These are phyloP conservation scores for Melampsora americana DNA, from an alignment of 1,284 basidiomycete species.

Conservation along the genomic window DNA sequence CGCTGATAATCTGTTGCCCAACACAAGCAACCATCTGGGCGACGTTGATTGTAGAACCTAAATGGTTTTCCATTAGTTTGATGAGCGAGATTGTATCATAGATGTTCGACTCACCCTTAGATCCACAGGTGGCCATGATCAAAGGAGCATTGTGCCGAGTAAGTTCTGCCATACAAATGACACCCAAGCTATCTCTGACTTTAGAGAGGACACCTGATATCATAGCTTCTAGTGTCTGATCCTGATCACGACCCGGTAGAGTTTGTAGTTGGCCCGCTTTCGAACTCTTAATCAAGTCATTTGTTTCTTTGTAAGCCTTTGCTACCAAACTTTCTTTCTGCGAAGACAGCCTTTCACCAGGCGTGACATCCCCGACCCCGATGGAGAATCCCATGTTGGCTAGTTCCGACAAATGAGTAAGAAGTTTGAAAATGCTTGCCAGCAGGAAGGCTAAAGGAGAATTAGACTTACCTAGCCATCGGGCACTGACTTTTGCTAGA, in stretches of 20 bases:
- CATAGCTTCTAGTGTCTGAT: constrained; percentile 91
- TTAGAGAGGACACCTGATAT: constrained; percentile 90
- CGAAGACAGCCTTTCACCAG: constrained; percentile 73
- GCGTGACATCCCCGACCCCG: constrained; percentile 98
- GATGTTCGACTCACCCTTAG: constrained; percentile 63
- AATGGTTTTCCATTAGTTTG: neutral
- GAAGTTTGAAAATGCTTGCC: neutral
- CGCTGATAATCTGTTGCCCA: constrained; percentile 97
- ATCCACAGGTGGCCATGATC: constrained; percentile 99
- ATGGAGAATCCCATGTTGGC: constrained; percentile 97
- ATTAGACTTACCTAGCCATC: constrained; percentile 72
- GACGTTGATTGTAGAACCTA: constrained; percentile 92
- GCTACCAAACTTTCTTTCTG: constrained; percentile 86
- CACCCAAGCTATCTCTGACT: constrained; percentile 92
- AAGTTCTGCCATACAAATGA: constrained; percentile 96
- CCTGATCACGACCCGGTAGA: constrained; percentile 92
- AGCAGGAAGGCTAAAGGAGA: constrained; percentile 9
- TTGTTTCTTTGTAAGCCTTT: constrained; percentile 81
- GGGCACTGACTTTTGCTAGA: constrained; percentile 88
- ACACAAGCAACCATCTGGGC: constrained; percentile 99
- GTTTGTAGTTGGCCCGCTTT: constrained; percentile 92
- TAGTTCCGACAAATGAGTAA: constrained; percentile 52
- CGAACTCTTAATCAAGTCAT: constrained; percentile 79
- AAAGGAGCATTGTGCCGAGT: constrained; percentile 93
- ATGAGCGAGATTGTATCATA: neutral